Evolutionary conservation across 768 basidiomycete genomes (phyloP), one percentile per base, ranked within the genome.

Genomic region (Russula abietina): DNA sequence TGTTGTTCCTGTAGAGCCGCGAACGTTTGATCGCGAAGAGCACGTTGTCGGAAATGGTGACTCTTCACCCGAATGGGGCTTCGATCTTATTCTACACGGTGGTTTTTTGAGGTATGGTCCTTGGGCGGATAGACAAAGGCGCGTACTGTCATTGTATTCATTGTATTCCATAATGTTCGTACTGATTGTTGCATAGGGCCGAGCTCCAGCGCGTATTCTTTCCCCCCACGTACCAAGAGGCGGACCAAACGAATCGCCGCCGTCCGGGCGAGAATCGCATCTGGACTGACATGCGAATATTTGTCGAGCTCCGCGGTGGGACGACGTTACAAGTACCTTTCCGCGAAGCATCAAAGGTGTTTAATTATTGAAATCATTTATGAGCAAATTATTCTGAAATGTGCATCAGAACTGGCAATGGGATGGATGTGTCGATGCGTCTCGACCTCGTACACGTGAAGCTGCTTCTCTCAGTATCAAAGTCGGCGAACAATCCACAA

Each of bases 61-160:
- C 69, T 70, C 87, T 46, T 79, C 89, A 24, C 96, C 96, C 7
- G 92, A 98, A 70, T 98, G 94, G 91, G 96, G 95, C 3, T 75
- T 97, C 28, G 91, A 98, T 70, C 68, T 98, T 19, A 80, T 87
- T 19, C 77, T 98, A n/a, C 77, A 83, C 61, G 85, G 86, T 19
- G 95, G 92, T 0, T 72, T 80, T 39, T 67, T 97, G 39, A 81
- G 84, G 22, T 98, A 98, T 71, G 96, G 96, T 5, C 96, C 96
- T 4, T 98, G 96, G 96, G 89, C 94, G 26, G 96, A 98, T 75
- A 81, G 95, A 28, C 96, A 97, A 73, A 80, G 94, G 91, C 87
- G 70, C 68, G 75, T 55, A 62, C 24, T 17, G 26, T 41, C 52
- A 4, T 26, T 7, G 9, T 48, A 26, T 46, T 41, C 52, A 4